Base-by-base conservation (phyloP, 495 filamentous ascomycete species). In the Aspergillus sclerotiicarbonarius region DNA sequence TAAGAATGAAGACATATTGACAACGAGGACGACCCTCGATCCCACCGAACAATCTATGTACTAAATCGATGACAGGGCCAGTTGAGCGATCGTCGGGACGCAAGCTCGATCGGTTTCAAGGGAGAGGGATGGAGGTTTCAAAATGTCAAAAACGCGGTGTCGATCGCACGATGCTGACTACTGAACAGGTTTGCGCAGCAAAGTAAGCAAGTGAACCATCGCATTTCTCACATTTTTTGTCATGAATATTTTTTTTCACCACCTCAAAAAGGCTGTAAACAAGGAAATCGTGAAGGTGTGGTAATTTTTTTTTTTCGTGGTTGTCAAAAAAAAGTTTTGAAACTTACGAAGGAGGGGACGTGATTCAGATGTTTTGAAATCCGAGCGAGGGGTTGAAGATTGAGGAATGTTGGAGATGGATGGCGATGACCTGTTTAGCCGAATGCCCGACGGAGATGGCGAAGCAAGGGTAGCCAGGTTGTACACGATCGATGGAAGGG, bases 1-100 rank as follows among this genome's bases (percentile, higher is more conserved):
- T 61, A 85, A 84, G 69, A 93, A 92, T 53, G 86, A 73, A 46
- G 84, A 78, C 83, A 85, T 77, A 63, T 66, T 66, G 64, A 57
- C 53, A 62, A 45, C 25, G 49, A 55, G 51, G 25, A 33, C 49
- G 50, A 54, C 47, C 31, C 15, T 48, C 53, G 61, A 58, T 53
- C 64, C 65, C 67, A 61, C 61, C 53, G 51, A 54, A 29, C 51
- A 33, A 39, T 52, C 54, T 64, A 58, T 65, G 54, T 61, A 66
- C 59, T 47, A 54, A 52, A n/a, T 54, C 60, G 59, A 53, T 50
- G 25, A 53, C 48, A 53, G 58, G 54, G 32, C 37, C 37, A 29
- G 54, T 54, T 10, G 20, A 39, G 25, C 33, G 49, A 56, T 39
- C 50, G 32, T 59, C 56, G 60, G 58, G 58, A 62, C 57, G 53